Conservation (phyloP, 202 grass and related monocot genomes). For the Setaria viridis region DNA sequence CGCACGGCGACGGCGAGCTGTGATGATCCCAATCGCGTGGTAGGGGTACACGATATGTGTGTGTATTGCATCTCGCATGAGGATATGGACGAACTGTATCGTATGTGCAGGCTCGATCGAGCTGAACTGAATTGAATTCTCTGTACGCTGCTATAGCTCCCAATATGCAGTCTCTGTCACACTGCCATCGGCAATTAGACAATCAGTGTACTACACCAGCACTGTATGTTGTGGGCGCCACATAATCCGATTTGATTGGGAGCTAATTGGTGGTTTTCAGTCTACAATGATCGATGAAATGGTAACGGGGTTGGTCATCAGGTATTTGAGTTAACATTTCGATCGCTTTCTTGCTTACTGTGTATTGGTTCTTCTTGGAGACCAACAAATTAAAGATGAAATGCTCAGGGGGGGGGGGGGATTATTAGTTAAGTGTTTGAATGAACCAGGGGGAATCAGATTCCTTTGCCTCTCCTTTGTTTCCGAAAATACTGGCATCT, state of each 20-base stretch:
- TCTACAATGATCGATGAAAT: background rate
- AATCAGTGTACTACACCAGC: background rate
- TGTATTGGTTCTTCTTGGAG: background rate
- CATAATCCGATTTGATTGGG: background rate
- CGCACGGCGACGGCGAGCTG: conserved; percentile 27
- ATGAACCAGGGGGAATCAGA: conserved; percentile 12
- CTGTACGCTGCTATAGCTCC: background rate
- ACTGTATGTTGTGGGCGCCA: conserved; percentile 32
- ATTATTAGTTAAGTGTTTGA: background rate
- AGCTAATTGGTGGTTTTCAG: background rate
- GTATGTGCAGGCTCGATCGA: conserved; percentile 28
- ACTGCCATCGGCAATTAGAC: background rate
- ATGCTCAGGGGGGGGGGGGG: background rate
- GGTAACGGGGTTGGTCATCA: background rate
- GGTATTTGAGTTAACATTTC: background rate
- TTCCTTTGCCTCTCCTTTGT: background rate
- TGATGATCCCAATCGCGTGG: conserved; percentile 19
- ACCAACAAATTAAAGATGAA: background rate
- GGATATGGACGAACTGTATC: conserved; percentile 28
- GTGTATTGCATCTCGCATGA: conserved; percentile 16
- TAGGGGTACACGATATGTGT: background rate
- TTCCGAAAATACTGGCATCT: background rate
- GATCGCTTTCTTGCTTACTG: background rate
- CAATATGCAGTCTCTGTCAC: background rate
- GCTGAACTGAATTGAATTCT: background rate